Evolutionary conservation across 2,329 filamentous ascomycete species (phyloP), one percentile per base, ranked within the genome.

Genomic region (Ophiocordyceps camponoti-leonardi): DNA sequence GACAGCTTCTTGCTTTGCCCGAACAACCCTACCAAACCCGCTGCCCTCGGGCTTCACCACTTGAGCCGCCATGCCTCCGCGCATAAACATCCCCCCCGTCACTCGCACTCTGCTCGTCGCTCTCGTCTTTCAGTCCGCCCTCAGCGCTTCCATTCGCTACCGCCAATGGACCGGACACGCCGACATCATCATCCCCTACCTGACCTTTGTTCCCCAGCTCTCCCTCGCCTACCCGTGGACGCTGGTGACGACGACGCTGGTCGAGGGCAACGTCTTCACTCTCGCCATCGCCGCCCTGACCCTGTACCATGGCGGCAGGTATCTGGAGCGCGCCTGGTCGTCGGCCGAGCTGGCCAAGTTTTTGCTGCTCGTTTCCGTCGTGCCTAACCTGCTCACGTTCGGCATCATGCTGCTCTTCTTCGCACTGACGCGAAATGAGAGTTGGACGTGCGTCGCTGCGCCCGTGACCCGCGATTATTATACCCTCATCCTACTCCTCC

Each of bases 281-380:
- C 71, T 95, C 41, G 66, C 77, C 23, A 77, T 94, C 47, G 86
- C 86, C 43, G 80, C 73, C 26, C 68, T 81, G 41, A 88, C 88
- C 1, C 66, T 96, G 45, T 94, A 88, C 63, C 86, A 94, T 67
- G 90, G 90, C 46, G 92, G 92, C 11, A 79, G 87, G 55, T 98
- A 98, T 62, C 76, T 98, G 20, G 92, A 98, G 72, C 75, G 92
- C 57, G 90, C 92, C 31, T 98, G 90, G 92, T 88, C 87, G 30
- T 90, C 86, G 23, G 77, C 75, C 47, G 90, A 96, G 62, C 86
- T 95, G 61, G 86, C 79, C 56, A 95, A 94, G 64, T 95, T 95
- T 61, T 69, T 95, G 43, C 67, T 84, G 16, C 72, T 94, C 51
- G 75, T 82, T 43, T 72, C 84, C 14, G 62, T 94, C 56, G 71